Evolutionary conservation across 2,329 filamentous ascomycete species (phyloP).

Genomic region (Aspergillus texensis): DNA sequence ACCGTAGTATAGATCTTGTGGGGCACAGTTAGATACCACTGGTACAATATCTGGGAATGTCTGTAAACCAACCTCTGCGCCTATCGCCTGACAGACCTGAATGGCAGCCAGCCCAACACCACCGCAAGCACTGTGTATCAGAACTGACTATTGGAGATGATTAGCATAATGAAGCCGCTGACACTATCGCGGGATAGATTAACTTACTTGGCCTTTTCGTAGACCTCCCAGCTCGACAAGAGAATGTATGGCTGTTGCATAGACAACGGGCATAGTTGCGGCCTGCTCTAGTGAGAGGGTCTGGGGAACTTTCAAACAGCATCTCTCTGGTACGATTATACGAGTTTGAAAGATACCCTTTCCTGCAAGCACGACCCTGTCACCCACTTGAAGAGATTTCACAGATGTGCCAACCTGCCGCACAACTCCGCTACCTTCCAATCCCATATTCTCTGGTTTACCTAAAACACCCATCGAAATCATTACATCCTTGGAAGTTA

Average conservation of each 20-base stretch:
- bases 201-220: constrained; percentile 22
- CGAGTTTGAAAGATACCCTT: constrained; percentile 13
- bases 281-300: constrained; percentile 20
- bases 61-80: constrained; percentile 13
- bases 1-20: no score
- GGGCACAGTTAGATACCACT: constrained; percentile 3
- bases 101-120: constrained; percentile 27
- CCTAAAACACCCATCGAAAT: constrained; percentile 36
- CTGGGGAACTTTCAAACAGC: constrained; percentile 15
- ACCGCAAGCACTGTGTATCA: constrained; percentile 28
- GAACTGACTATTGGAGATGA: constrained; percentile 13
- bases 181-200: no score
- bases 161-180: no score
- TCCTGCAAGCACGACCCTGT: constrained; percentile 29
- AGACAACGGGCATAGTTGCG: constrained; percentile 18
- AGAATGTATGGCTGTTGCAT: constrained; percentile 21
- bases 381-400: constrained; percentile 28
- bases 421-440: constrained; percentile 38
- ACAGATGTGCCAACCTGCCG: constrained; percentile 30
- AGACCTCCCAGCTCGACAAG: constrained; percentile 26
- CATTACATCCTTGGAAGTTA: constrained; percentile 10
- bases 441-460: constrained; percentile 25
- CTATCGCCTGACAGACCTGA: constrained; percentile 20
- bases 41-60: constrained; percentile 21
- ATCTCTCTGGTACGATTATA: constrained; percentile 1